Evolutionary conservation across 768 basidiomycete genomes (phyloP).

Genomic region (Boletus sp.): DNA sequence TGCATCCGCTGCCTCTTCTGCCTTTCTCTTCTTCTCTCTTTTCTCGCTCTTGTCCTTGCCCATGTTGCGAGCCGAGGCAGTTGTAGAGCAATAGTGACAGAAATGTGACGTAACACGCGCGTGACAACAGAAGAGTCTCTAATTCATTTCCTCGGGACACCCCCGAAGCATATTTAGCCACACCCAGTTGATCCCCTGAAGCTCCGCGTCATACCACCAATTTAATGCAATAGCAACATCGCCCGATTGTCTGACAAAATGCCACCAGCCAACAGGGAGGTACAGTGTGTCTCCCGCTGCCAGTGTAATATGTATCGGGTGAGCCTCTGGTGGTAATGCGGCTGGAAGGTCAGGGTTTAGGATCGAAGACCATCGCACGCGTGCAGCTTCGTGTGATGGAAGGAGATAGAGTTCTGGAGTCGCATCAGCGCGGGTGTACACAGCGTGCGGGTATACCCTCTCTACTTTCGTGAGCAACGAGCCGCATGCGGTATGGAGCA

Average conservation of each 20-base stretch:
- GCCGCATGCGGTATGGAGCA: neutral
- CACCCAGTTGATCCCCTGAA: conserved; percentile 68
- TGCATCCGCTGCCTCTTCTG: conserved; percentile 26
- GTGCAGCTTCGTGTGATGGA: conserved; percentile 34
- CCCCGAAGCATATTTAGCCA: conserved; percentile 60
- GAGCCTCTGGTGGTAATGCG: conserved; percentile 48
- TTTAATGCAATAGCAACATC: conserved; percentile 69
- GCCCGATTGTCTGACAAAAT: conserved; percentile 74
- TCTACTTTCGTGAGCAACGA: conserved; percentile 38
- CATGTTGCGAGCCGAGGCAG: conserved; percentile 36
- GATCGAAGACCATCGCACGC: conserved; percentile 83
- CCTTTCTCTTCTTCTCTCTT: conserved; percentile 68
- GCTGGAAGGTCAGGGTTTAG: conserved; percentile 49
- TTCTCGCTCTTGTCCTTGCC: conserved; percentile 75
- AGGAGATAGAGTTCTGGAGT: conserved; percentile 26
- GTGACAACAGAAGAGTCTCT: conserved; percentile 16
- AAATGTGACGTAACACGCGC: conserved; percentile 18
- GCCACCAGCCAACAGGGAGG: conserved; percentile 94
- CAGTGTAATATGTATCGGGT: conserved; percentile 66
- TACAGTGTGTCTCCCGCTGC: conserved; percentile 77
- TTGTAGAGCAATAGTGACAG: neutral
- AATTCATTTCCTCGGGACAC: conserved; percentile 34
- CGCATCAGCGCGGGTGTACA: conserved; percentile 43
- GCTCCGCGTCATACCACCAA: conserved; percentile 88
- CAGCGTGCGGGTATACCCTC: conserved; percentile 62